These are phyloP conservation scores for Nelumbo lutea DNA, from an alignment of 164 flowering plant genomes.

Conservation along the genomic window DNA sequence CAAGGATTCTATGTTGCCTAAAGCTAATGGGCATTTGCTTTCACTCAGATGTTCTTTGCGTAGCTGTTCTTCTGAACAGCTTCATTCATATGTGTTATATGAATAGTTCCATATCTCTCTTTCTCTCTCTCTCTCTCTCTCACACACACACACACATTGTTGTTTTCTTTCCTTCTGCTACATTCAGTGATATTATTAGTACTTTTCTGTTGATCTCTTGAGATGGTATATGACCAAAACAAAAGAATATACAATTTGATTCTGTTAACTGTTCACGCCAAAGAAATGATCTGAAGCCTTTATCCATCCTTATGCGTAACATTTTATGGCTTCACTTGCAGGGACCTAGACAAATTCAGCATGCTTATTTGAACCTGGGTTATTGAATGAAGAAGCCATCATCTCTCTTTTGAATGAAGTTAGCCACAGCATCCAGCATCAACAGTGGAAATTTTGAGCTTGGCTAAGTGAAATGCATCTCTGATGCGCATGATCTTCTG, in stretches of 20 bases:
- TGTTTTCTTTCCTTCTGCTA: too few species aligned
- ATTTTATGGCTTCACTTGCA: background rate
- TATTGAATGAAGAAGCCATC: conserved; percentile 2
- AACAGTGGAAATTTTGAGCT: conserved; percentile 5
- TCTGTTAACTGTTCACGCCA: background rate
- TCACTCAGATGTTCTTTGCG: too few species aligned
- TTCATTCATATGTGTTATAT: too few species aligned
- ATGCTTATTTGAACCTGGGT: conserved; percentile 14
- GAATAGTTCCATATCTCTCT: too few species aligned
- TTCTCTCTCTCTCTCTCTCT: too few species aligned
- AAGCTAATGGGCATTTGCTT: too few species aligned
- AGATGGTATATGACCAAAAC: background rate
- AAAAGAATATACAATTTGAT: background rate
- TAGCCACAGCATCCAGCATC: conserved; percentile 5
- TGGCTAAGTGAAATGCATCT: conserved; percentile 10
- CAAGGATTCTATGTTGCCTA: too few species aligned
- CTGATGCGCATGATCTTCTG: conserved; percentile 1
- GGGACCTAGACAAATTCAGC: conserved; percentile 7
- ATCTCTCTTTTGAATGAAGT: conserved; percentile 1
- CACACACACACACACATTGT: too few species aligned
- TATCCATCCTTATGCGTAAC: background rate
- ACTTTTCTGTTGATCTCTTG: background rate
- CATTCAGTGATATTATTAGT: background rate
- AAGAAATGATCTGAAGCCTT: background rate
- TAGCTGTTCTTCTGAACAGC: too few species aligned